phyloP scores from a whole-genome alignment of 768 basidiomycete genomes.

The Myochromella boudieri region DNA sequence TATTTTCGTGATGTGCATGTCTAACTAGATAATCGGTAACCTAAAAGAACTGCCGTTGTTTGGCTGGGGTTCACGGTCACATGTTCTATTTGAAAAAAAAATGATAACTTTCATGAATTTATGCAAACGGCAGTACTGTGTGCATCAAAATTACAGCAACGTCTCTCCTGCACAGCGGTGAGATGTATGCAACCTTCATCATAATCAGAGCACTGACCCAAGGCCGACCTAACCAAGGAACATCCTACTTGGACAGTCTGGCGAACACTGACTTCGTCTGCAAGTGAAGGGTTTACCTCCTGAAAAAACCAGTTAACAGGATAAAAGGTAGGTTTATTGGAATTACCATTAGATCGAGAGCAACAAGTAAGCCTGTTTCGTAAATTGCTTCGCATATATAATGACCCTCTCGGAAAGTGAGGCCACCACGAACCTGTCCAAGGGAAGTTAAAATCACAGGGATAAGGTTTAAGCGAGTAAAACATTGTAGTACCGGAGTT shows the following conservation, averaged over 20 bases:
- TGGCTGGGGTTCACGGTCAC: too few species aligned
- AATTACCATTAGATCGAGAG: constrained; percentile 89
- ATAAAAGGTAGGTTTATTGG: not conserved
- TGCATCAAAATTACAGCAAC: constrained; percentile 28
- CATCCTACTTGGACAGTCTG: constrained; percentile 92
- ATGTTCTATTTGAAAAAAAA: too few species aligned
- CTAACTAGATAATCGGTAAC: too few species aligned
- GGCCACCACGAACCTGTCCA: constrained; percentile 81
- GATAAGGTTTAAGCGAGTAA: not conserved
- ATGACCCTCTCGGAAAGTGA: constrained; percentile 98
- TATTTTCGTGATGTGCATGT: too few species aligned
- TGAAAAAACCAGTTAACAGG: constrained; percentile 27
- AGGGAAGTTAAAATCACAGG: constrained; percentile 10
- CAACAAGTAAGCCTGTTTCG: constrained; percentile 91
- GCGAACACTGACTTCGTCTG: constrained; percentile 68
- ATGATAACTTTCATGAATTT: too few species aligned
- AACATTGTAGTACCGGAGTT: constrained; percentile 62
- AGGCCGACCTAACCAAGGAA: constrained; percentile 77
- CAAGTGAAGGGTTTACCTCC: constrained; percentile 97
- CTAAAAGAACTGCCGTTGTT: too few species aligned
- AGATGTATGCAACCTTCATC: not conserved
- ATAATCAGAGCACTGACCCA: constrained; percentile 52
- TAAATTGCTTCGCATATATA: constrained; percentile 93
- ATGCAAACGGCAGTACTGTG: not conserved
- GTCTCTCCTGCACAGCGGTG: constrained; percentile 36